Evolutionary conservation across 2,329 filamentous ascomycete genomes (phyloP).

Genomic region (Blastomyces gilchristii): DNA sequence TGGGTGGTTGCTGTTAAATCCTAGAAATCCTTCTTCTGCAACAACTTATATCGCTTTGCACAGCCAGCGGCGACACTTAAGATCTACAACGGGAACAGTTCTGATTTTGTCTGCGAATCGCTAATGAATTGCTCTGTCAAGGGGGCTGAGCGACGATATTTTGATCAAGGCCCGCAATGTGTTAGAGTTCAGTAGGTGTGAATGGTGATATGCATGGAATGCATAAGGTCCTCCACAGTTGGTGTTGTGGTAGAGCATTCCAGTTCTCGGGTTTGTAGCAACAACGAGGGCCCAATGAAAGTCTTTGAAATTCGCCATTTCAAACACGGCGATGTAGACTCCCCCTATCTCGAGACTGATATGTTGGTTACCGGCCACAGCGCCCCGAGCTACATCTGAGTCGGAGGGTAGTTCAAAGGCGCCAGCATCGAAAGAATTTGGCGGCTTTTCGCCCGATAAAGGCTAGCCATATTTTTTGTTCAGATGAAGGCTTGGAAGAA

Average conservation of each 20-base stretch:
- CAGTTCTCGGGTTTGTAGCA: background rate
- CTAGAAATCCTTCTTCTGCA: background rate
- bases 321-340: slow-evolving; percentile 3
- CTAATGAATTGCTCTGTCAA: background rate
- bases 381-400: background rate
- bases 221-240: background rate
- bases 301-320: background rate
- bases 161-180: background rate
- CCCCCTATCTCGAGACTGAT: background rate
- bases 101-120: background rate
- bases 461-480: background rate
- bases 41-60: background rate
- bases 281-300: slow-evolving; percentile 3
- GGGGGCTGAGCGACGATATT: background rate
- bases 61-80: background rate
- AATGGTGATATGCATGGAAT: background rate
- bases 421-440: background rate
- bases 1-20: background rate
- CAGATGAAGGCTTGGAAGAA: background rate
- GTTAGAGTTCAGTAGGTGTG: background rate
- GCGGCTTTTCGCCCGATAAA: background rate
- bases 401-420: background rate
- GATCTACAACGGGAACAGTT: background rate
- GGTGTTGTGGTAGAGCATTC: slow-evolving; percentile 4
- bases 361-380: slow-evolving; percentile 8